These are phyloP conservation scores for Pythium volutum DNA, from an alignment of 352 stramenopile genomes.

Conservation along the genomic window DNA sequence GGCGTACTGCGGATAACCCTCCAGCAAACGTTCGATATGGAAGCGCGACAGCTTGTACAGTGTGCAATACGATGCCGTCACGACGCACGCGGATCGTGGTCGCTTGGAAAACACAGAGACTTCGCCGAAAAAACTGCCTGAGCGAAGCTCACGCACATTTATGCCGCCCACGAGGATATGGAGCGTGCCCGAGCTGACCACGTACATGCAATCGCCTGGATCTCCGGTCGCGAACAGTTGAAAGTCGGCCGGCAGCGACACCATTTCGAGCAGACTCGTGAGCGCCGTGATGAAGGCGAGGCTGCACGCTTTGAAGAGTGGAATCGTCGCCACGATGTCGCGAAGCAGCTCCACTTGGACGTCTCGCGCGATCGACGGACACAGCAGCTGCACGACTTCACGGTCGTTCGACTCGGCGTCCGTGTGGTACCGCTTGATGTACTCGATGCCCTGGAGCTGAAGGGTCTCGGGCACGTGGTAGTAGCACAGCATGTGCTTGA, in stretches of 20 bases:
- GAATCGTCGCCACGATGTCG: conserved; percentile 50
- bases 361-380: conserved; percentile 71
- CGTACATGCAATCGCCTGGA: conserved; percentile 68
- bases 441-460: conserved; percentile 51
- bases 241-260: conserved; percentile 51
- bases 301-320: conserved; percentile 62
- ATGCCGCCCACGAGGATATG: conserved; percentile 54
- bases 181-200: conserved; percentile 60
- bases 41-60: conserved; percentile 63
- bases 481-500: conserved; percentile 62
- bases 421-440: conserved; percentile 64
- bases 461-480: conserved; percentile 53
- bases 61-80: conserved; percentile 61
- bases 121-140: conserved; percentile 69
- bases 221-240: conserved; percentile 53
- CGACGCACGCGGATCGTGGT: conserved; percentile 49
- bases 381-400: conserved; percentile 57
- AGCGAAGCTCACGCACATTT: conserved; percentile 62
- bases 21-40: conserved; percentile 54
- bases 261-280: conserved; percentile 65
- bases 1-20: conserved; percentile 58
- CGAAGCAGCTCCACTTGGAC: conserved; percentile 64
- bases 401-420: conserved; percentile 67
- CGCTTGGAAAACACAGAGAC: conserved; percentile 67
- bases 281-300: conserved; percentile 60